A percentile compares a stretch with the other conserved stretches of the same genome.
Conservation (phyloP, 805 yeast species). For the Candida mattraensis region DNA sequence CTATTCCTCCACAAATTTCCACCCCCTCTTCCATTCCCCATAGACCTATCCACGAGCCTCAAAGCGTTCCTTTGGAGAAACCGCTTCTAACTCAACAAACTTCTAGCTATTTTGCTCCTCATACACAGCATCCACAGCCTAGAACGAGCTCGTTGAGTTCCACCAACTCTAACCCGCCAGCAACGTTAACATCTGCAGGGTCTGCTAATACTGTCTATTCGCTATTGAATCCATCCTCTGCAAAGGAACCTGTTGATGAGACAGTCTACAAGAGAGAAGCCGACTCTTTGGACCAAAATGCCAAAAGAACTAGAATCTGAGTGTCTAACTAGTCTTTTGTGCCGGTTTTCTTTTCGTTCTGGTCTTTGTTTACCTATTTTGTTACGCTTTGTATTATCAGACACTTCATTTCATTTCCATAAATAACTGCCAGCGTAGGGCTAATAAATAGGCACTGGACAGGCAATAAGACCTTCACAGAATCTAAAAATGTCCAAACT, state of each 20-base stretch:
- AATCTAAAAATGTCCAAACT: no score
- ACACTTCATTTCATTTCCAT: no score
- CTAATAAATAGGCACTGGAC: no score
- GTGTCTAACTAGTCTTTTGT: no score
- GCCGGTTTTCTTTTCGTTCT: no score
- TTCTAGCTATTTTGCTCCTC: constrained; percentile 10
- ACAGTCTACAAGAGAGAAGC: constrained; percentile 4
- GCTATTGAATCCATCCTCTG: constrained; percentile 18
- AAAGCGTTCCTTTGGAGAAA: constrained; percentile 8
- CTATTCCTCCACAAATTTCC: constrained; percentile 25
- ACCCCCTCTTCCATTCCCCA: no score
- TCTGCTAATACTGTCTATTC: constrained; percentile 23
- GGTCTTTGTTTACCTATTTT: no score
- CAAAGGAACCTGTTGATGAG: neutral
- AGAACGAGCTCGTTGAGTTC: constrained; percentile 18
- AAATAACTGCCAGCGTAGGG: no score
- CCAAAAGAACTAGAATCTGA: no score
- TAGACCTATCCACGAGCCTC: constrained; percentile 10
- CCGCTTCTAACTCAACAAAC: constrained; percentile 8
- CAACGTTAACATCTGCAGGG: constrained; percentile 4
- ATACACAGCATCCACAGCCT: constrained; percentile 11
- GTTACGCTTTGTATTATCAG: no score
- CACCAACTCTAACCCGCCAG: constrained; percentile 3
- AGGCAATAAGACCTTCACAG: no score
- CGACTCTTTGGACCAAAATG: constrained; percentile 6